Conservation (phyloP, 331 rosid genomes). For the Rosa hybrid region DNA sequence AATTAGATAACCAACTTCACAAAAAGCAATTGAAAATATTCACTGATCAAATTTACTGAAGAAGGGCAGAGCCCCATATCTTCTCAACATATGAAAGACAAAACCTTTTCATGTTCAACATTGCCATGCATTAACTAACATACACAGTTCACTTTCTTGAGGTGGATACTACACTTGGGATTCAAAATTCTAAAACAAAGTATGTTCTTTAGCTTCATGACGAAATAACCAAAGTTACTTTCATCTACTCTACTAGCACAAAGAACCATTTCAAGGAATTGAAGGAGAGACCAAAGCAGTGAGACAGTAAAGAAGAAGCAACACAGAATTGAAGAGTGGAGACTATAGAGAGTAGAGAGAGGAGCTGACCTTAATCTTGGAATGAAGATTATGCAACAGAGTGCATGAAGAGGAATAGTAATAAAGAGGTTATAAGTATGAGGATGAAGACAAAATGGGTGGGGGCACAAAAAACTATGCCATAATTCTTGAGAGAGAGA, state of each 20-base stretch:
- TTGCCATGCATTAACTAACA: not conserved
- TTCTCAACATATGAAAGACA: not conserved
- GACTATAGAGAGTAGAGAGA: not conserved
- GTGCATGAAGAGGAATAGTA: slow-evolving; percentile 48
- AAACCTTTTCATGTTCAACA: not conserved
- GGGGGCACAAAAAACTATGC: slow-evolving; percentile 30
- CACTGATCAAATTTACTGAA: not conserved
- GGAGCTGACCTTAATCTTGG: slow-evolving; percentile 37
- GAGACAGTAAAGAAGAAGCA: not conserved
- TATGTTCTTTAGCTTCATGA: not conserved
- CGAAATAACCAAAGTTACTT: not conserved
- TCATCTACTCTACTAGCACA: not conserved
- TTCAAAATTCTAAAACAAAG: not conserved
- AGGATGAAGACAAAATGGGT: slow-evolving; percentile 37
- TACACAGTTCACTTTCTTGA: not conserved
- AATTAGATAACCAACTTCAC: not conserved
- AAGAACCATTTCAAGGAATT: not conserved
- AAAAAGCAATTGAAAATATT: not conserved
- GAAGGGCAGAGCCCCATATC: not conserved
- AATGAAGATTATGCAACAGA: slow-evolving; percentile 36
- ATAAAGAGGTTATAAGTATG: slow-evolving; percentile 35
- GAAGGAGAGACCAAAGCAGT: not conserved
- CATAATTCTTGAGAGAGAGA: slow-evolving; percentile 22
- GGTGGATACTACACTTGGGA: not conserved
- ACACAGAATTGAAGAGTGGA: not conserved